Evolutionary conservation across 257 asterid genomes (phyloP).

Genomic region (Jacaranda mimosifolia): DNA sequence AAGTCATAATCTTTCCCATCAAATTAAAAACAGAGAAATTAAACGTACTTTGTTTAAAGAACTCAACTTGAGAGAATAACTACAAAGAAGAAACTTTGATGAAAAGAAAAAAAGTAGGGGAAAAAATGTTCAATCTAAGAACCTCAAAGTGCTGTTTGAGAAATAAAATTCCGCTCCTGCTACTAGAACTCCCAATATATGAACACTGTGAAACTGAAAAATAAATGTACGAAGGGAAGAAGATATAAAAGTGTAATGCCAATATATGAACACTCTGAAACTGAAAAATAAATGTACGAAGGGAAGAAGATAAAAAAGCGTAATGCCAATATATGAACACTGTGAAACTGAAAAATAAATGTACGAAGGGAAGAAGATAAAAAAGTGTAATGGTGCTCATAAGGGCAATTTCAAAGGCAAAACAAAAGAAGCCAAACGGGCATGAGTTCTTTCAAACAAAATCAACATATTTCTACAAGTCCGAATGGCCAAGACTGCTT

Average conservation of each 20-base stretch:
- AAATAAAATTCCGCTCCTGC: neutral
- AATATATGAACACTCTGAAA: neutral
- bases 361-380: neutral
- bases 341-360: neutral
- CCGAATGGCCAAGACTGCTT: neutral
- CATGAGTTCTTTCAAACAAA: conserved; percentile 9
- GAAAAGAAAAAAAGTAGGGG: too few relatives aligned
- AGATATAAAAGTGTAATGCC: too few relatives aligned
- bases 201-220: neutral
- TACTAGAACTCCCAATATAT: neutral
- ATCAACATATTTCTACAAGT: neutral
- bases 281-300: neutral
- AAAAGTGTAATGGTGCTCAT: neutral
- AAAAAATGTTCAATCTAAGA: neutral
- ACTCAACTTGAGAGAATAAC: conserved; percentile 1
- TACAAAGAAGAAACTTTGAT: neutral
- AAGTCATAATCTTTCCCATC: neutral
- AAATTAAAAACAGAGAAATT: neutral
- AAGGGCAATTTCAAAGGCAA: conserved; percentile 1
- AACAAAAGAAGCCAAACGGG: neutral
- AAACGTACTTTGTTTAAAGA: neutral
- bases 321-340: neutral
- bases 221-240: neutral
- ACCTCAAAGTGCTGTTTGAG: neutral
- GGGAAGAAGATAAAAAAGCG: too few relatives aligned